Conservation (phyloP, 345 rosid genomes). For the Diplotaxis tenuifolia region DNA sequence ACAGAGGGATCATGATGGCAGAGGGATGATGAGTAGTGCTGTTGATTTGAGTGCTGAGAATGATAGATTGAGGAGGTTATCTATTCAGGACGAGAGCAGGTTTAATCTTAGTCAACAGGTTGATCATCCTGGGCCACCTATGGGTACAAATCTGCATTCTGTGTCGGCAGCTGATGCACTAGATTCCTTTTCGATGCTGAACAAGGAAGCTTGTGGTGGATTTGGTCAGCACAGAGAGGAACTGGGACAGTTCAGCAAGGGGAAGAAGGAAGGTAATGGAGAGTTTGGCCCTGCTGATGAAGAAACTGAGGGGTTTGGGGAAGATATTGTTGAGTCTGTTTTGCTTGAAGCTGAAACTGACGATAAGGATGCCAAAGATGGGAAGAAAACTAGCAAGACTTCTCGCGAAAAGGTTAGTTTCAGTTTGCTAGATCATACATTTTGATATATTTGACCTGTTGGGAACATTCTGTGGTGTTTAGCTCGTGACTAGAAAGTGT, state of each 20-base stretch:
- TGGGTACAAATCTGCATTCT: conserved; percentile 54
- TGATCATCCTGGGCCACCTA: conserved; percentile 61
- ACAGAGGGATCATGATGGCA: not conserved
- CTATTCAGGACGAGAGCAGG: conserved; percentile 32
- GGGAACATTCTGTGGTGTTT: not conserved
- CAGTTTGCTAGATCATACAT: not conserved
- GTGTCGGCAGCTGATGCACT: conserved; percentile 50
- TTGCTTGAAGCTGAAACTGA: conserved; percentile 56
- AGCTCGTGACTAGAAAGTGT: conserved; percentile 5
- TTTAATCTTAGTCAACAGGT: conserved; percentile 51
- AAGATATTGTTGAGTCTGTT: conserved; percentile 52
- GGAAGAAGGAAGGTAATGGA: conserved; percentile 22
- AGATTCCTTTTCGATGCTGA: conserved; percentile 44
- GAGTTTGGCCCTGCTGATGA: conserved; percentile 23
- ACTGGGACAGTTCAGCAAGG: conserved; percentile 17
- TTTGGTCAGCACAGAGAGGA: conserved; percentile 30
- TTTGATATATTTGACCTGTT: not conserved
- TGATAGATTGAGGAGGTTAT: conserved; percentile 36
- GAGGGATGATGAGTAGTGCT: conserved; percentile 37
- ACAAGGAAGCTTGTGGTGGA: conserved; percentile 28
- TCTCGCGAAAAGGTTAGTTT: conserved; percentile 48
- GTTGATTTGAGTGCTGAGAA: conserved; percentile 36
- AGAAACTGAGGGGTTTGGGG: conserved; percentile 48
- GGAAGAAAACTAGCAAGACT: conserved; percentile 28
- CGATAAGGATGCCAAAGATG: conserved; percentile 47